phyloP scores from a whole-genome alignment of 306 rosid genomes.

The Gastrolobium villosum region DNA sequence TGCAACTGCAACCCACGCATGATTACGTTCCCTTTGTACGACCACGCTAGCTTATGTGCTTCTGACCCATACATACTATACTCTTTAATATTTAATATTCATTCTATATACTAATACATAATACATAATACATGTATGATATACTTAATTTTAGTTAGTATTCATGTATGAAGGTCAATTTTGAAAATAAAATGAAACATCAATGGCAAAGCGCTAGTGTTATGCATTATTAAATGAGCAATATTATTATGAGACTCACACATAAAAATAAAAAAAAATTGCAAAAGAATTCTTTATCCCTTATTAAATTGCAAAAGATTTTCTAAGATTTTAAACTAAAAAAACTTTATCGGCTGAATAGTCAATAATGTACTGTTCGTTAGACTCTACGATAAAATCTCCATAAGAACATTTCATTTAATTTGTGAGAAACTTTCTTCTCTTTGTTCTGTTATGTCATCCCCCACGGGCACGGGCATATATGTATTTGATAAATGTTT shows the following conservation, averaged over 20 bases:
- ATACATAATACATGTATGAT: background rate
- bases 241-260: no score
- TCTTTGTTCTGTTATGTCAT: conserved; percentile 2
- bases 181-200: background rate
- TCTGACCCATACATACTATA: background rate
- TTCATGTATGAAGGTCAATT: background rate
- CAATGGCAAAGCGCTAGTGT: background rate
- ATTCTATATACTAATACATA: background rate
- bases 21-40: background rate
- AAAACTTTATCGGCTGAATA: background rate
- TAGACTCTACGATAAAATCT: background rate
- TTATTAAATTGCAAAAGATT: background rate
- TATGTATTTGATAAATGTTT: conserved; percentile 1
- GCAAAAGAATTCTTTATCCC: no score
- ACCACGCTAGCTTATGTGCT: background rate
- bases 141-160: background rate
- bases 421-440: conserved; percentile 11
- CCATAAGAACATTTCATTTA: conserved; percentile 4
- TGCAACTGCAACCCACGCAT: conserved; percentile 39
- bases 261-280: no score
- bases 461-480: background rate
- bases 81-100: conserved; percentile 6
- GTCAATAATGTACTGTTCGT: background rate
- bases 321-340: background rate
- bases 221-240: background rate